A percentile compares a stretch with the other conserved stretches of the same genome.
phyloP scores from a whole-genome alignment of 768 basidiomycete genomes.

The Heimioporus sp. region DNA sequence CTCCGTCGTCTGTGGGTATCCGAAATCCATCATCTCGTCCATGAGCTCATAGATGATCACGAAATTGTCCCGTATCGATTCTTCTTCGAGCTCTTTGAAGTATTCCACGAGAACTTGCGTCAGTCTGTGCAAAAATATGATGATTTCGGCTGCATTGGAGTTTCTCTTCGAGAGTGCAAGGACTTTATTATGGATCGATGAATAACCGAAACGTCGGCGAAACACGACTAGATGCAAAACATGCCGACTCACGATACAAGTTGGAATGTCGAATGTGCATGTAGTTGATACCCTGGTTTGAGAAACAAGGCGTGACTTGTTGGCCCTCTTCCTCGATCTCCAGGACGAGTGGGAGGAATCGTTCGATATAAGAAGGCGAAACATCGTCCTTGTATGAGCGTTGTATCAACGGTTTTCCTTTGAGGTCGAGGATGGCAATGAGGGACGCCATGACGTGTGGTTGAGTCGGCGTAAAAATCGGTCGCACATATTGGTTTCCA shows the following conservation, averaged over 20 bases:
- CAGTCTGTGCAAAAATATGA: conserved; percentile 93
- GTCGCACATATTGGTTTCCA: conserved; percentile 6
- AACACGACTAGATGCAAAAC: not conserved
- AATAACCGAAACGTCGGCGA: not conserved
- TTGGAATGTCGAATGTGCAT: conserved; percentile 99
- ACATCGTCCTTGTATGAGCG: conserved; percentile 97
- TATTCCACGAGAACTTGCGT: conserved; percentile 94
- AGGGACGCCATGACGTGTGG: conserved; percentile 52
- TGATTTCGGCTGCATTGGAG: conserved; percentile 92
- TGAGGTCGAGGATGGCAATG: conserved; percentile 95
- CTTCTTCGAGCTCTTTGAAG: conserved; percentile 99
- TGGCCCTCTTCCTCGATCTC: conserved; percentile 98
- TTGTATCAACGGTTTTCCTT: conserved; percentile 97
- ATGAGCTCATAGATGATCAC: conserved; percentile 98
- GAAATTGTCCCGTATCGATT: conserved; percentile 98
- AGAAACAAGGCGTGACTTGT: conserved; percentile 95
- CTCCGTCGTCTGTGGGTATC: conserved; percentile 98
- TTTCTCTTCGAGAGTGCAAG: conserved; percentile 96
- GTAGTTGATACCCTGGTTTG: conserved; percentile 93
- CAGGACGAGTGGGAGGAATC: conserved; percentile 88
- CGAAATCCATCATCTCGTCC: conserved; percentile 99
- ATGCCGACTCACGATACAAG: conserved; percentile 73
- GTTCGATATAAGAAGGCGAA: conserved; percentile 82
- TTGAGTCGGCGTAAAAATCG: too few species aligned
- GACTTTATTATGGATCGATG: conserved; percentile 46